These are phyloP conservation scores for Euphorbia tirucalli DNA, from an alignment of 345 rosid species.

Conservation along the genomic window DNA sequence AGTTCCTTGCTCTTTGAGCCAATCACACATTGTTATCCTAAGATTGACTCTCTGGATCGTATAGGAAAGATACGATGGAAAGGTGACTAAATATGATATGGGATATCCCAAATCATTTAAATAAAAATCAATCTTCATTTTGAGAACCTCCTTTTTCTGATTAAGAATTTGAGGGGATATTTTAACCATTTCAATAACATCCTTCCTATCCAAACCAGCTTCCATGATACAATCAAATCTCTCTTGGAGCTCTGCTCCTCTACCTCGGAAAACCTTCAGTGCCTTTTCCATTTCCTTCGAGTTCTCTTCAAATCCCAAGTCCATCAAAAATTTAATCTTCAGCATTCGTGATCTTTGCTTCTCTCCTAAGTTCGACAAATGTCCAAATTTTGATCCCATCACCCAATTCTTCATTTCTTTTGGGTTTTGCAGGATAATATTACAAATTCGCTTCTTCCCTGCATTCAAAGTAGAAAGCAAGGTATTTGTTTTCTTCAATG, in stretches of 20 bases:
- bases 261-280: conserved; percentile 56
- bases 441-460: conserved; percentile 51
- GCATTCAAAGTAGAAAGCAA: conserved; percentile 45
- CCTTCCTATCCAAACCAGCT: conserved; percentile 56
- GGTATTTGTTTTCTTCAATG: conserved; percentile 51
- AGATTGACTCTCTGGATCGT: conserved; percentile 47
- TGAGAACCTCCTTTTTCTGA: conserved; percentile 45
- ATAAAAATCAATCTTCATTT: conserved; percentile 52
- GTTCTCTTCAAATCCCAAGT: conserved; percentile 51
- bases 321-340: conserved; percentile 57
- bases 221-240: conserved; percentile 68
- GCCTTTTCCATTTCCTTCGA: conserved; percentile 39
- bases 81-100: conserved; percentile 38
- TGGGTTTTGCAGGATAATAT: conserved; percentile 54
- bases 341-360: conserved; percentile 28
- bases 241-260: conserved; percentile 59
- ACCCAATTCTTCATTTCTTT: conserved; percentile 50
- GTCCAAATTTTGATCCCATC: conserved; percentile 36
- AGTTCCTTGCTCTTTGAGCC: conserved; percentile 57
- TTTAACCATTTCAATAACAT: conserved; percentile 48
- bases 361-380: conserved; percentile 34
- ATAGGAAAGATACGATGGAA: conserved; percentile 55
- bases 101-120: conserved; percentile 55
- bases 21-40: conserved; percentile 58
- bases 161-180: conserved; percentile 63